A percentile compares a stretch with the other conserved stretches of the same genome.
Conservation (phyloP, 2,329 filamentous ascomycete species). For the Fusarium phyllophilum region DNA sequence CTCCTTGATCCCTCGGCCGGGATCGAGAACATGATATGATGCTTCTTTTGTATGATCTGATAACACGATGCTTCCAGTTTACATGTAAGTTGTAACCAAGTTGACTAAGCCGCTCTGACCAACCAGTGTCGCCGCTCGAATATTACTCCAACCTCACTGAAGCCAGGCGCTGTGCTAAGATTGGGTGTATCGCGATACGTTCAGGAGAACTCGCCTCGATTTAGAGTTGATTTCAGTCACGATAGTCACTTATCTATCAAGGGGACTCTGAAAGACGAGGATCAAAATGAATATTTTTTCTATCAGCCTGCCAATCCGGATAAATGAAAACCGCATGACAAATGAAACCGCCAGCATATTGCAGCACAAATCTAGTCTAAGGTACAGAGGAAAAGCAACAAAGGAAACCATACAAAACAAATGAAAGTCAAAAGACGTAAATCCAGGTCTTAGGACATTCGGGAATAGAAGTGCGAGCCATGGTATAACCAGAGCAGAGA, state of each 20-base stretch:
- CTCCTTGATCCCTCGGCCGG: background rate
- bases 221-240: too few relatives aligned
- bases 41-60: background rate
- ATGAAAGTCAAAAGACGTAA: background rate
- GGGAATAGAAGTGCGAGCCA: background rate
- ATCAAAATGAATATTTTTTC: background rate
- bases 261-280: background rate
- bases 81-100: background rate
- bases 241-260: background rate
- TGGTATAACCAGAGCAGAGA: background rate
- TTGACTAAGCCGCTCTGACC: background rate
- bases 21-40: background rate
- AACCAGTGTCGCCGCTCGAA: background rate
- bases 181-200: slow-evolving; percentile 2
- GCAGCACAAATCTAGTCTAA: background rate
- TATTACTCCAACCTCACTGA: background rate
- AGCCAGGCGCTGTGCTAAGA: background rate
- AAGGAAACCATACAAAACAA: too few relatives aligned
- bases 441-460: background rate
- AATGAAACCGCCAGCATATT: background rate
- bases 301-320: background rate
- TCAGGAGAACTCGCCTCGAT: background rate
- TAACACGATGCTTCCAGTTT: background rate
- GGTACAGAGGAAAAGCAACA: background rate
- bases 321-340: background rate